phyloP scores from a whole-genome alignment of 2,329 filamentous ascomycete genomes.

The Trichophyton simii region DNA sequence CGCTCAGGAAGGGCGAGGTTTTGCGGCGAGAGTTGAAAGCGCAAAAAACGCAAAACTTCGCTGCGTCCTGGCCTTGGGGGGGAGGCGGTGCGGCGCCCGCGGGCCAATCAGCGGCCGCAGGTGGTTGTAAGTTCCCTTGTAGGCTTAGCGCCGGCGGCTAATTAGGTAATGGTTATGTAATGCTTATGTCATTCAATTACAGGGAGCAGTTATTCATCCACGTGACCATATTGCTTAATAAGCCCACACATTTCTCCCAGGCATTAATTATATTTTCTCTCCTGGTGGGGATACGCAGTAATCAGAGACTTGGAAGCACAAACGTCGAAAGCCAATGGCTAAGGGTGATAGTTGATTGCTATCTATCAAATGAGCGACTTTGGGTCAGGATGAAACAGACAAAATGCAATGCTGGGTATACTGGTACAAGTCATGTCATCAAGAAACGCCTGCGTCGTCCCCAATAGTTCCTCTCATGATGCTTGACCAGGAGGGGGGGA shows the following conservation, averaged over 20 bases:
- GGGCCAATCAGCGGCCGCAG: neutral
- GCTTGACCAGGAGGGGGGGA: conserved; percentile 9
- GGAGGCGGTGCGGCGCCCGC: neutral
- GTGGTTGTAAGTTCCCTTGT: conserved; percentile 1
- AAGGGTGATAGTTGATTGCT: neutral
- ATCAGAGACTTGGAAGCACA: neutral
- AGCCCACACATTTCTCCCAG: neutral
- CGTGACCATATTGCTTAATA: neutral
- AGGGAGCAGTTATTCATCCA: too few relatives aligned
- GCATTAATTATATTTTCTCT: neutral
- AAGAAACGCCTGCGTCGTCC: conserved; percentile 15
- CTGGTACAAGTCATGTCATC: conserved; percentile 21
- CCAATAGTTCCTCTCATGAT: conserved; percentile 18
- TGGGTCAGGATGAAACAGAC: neutral
- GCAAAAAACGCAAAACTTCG: neutral
- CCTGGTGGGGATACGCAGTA: neutral
- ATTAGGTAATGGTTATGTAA: neutral
- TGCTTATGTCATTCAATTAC: too few relatives aligned
- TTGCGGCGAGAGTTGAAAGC: neutral
- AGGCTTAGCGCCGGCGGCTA: neutral
- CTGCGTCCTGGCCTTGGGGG: neutral
- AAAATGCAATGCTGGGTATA: conserved; percentile 2
- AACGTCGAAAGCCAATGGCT: too few relatives aligned
- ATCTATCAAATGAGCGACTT: neutral
- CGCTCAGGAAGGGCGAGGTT: neutral